Evolutionary conservation across 805 yeast species (phyloP), one percentile per base, ranked within the genome.

Genomic region (Myxozyma udenii): DNA sequence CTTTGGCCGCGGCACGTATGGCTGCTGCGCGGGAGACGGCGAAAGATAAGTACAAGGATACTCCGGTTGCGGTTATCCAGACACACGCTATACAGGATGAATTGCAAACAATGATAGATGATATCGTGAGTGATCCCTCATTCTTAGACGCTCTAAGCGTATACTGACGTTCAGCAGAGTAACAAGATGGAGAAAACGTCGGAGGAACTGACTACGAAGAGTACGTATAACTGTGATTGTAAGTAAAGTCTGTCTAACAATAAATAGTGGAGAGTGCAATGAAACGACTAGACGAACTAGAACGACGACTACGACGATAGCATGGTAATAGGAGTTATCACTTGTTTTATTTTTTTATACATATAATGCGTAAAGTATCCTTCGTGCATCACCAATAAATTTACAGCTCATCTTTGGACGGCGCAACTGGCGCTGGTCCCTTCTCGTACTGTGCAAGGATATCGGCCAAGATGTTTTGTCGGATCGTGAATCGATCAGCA

Each of bases 401-500:
- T 44, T 26, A 49, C 23, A 57, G 23, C 49, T 57, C 56, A 38
- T 55, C 57, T 28, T 50, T 44, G 19, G 35, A 22, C 19, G 40
- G 51, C 3, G 16, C 32, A 18, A 16, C 37, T 22, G 14, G 9
- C 9, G 35, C 32, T 26, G 44, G 46, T 12, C 54, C 45, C 48
- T 12, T 22, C 4, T 25, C 50, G 40, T 23, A 36, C 43, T 36
- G 32, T 39, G 18, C 60, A 54, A 58, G 72, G 69, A 33, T 66
- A 33, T 51, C 62, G 44, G 62, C 63, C 55, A 82, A 66, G 35
- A 81, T 71, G 61, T 84, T 84, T 46, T 74, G 58, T 62, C 84
- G 74, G 62, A 72, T 73, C 54, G 69, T 68, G 63, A 81, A 71
- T 51, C 75, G 72, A 61, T 84, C 89, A 18, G 69, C 66, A 36